Base-by-base conservation (phyloP, 2,329 filamentous ascomycete genomes). In the Fusarium tuaranense region DNA sequence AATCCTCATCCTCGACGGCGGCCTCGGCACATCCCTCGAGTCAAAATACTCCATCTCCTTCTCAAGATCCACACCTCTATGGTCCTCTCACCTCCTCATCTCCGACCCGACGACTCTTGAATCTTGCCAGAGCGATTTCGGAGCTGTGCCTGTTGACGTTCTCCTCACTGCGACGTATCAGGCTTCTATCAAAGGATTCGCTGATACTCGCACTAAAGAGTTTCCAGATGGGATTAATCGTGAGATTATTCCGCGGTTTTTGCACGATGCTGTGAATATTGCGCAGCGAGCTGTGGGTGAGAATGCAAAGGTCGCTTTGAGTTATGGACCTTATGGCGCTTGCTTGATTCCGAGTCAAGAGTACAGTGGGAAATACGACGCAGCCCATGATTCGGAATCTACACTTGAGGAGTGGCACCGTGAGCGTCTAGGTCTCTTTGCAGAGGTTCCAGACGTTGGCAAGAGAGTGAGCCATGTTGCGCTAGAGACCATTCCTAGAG, bases 111-210 rank as follows among this genome's bases (percentile, higher is more conserved):
- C 83, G 9, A 89, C 86, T 1, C 86, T 92, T 10, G 81, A 85
- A 68, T 82, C 82, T 34, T 91, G 89, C 78, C 91, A 92, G 78
- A 78, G 79, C 63, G 87, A 88, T 73, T 92, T 92, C 79, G 85
- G 83, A 63, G 69, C 78, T 9, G 87, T 89, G 2, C 91, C 90
- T 39, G 88, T 89, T 65, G 90, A 93, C 78, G 84, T 94, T 32
- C 81, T 93, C 22, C 85, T 92, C 57, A 93, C 91, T 12, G 91
- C 91, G 9, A 94, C 92, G 0, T 94, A 94, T 79, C 92, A 93
- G 78, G 83, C 89, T 1, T 92, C 89, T 0, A 80, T 86, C 9
- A 83, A 88, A 13, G 91, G 88, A 0, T 92, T 93, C 73, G 80
- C 81, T 4, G 83, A 82, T 41, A 92, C 90, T 2, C 84, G 70